Evolutionary conservation across 2,329 filamentous ascomycete species (phyloP).

Genomic region (Akanthomyces lecanii): DNA sequence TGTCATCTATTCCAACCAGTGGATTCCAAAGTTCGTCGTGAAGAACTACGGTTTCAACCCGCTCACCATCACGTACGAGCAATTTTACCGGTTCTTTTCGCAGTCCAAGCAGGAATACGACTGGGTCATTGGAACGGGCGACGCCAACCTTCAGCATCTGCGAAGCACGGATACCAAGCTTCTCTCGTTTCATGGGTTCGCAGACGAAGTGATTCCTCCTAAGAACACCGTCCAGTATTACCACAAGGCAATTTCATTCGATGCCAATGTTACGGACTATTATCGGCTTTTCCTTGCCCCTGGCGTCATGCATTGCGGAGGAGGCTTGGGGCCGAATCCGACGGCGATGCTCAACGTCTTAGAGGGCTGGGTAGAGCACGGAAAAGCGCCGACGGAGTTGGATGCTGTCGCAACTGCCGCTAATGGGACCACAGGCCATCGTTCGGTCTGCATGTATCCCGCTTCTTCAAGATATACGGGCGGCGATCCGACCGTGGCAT

Average conservation of each 20-base stretch:
- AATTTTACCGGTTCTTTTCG: not conserved
- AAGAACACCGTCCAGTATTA: not conserved
- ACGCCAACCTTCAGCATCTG: not conserved
- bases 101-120: not conserved
- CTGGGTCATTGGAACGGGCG: not conserved
- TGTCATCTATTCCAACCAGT: not conserved
- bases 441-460: not conserved
- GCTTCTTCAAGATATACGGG: not conserved
- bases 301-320: not conserved
- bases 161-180: not conserved
- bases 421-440: not conserved
- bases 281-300: not conserved
- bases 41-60: not conserved
- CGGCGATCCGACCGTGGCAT: not conserved
- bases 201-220: not conserved
- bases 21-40: constrained; percentile 1
- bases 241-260: not conserved
- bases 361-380: not conserved
- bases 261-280: not conserved
- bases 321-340: not conserved
- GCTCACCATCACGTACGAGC: not conserved
- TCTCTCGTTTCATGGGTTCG: not conserved
- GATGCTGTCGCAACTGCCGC: not conserved
- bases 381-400: not conserved
- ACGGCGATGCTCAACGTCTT: not conserved